Percentiles rank a stretch among this genome's conserved stretches.
phyloP scores from a whole-genome alignment of 257 asterid species.

The Fraxinus americana region DNA sequence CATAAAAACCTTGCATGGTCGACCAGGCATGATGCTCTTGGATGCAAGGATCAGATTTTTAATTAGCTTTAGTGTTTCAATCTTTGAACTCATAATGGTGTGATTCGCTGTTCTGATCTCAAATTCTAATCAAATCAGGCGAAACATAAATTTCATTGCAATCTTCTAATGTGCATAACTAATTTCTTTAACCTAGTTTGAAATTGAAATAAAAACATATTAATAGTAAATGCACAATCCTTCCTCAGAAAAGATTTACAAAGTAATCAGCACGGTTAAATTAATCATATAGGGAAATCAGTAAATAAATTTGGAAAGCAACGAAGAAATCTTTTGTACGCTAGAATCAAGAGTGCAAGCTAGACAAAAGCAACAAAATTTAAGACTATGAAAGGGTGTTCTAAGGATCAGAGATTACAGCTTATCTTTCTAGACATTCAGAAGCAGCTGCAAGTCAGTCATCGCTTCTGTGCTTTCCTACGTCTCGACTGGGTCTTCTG shows the following conservation, averaged over 20 bases:
- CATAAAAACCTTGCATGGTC: neutral
- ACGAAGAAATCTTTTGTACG: neutral
- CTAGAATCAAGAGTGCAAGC: slow-evolving; percentile 3
- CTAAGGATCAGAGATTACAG: slow-evolving; percentile 12
- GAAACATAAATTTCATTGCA: no score
- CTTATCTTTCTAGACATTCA: neutral
- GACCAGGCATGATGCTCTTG: neutral
- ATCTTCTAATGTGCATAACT: no score
- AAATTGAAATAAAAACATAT: no score
- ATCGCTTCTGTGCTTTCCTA: slow-evolving; percentile 81
- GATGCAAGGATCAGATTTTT: neutral
- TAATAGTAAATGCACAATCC: neutral
- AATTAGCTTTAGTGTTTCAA: neutral
- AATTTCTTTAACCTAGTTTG: no score
- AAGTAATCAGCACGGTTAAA: neutral
- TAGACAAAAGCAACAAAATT: slow-evolving; percentile 4
- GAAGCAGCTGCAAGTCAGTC: slow-evolving; percentile 16
- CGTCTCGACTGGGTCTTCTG: slow-evolving; percentile 84
- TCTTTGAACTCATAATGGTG: neutral
- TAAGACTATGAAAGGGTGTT: slow-evolving; percentile 3
- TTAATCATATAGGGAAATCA: slow-evolving; percentile 3
- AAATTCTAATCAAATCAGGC: neutral
- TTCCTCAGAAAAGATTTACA: neutral
- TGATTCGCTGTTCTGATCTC: neutral
- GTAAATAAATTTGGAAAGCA: neutral